Evolutionary conservation across 441 rosid species (phyloP).

Genomic region (Populus hybrid): DNA sequence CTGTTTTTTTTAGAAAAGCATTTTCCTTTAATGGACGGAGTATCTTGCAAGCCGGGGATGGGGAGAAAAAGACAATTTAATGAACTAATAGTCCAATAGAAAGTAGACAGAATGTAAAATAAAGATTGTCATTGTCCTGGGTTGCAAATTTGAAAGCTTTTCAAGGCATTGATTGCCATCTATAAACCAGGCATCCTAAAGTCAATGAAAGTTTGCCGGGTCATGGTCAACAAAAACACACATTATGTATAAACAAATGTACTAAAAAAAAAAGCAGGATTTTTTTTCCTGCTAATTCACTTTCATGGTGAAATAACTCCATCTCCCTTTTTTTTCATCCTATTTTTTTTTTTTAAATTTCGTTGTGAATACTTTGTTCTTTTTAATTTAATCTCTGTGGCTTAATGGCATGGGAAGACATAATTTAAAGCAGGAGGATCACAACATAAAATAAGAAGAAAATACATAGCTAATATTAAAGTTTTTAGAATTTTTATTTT

Average conservation of each 20-base stretch:
- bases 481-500: too few species aligned
- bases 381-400: not conserved
- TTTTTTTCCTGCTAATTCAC: not conserved
- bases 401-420: not conserved
- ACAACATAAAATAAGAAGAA: not conserved
- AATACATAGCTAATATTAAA: not conserved
- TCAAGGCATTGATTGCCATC: not conserved
- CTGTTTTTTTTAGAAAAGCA: not conserved
- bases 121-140: not conserved
- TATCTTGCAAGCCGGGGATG: not conserved
- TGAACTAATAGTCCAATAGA: not conserved
- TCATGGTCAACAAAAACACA: constrained; percentile 2
- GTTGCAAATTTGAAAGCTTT: not conserved
- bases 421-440: too few species aligned
- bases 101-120: not conserved
- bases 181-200: not conserved
- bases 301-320: not conserved
- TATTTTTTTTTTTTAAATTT: too few species aligned
- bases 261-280: not conserved
- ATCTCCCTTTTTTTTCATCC: too few species aligned
- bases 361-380: too few species aligned
- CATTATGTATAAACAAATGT: not conserved
- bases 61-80: not conserved
- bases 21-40: not conserved
- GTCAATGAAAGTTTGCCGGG: constrained; percentile 1